Evolutionary conservation across 352 stramenopile genomes (phyloP), one percentile per base, ranked within the genome.

Genomic region (Blastocystis sp.): DNA sequence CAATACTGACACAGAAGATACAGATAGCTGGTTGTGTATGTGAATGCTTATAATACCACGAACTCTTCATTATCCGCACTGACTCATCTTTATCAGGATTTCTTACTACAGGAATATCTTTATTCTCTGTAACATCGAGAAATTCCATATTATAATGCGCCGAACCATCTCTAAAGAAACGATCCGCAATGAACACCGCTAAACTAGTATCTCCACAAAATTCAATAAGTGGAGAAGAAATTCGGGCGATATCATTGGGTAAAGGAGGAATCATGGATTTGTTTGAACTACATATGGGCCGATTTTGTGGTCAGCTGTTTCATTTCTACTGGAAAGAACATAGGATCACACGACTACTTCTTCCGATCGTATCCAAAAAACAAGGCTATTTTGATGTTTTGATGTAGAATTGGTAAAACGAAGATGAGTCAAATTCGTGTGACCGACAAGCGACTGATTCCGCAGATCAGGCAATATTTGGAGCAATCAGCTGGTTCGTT

Each of bases 131-230:
- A n/a, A 43, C 47, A 26, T 85, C 73, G 4, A 85, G n/a, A 45
- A 85, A 85, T 47, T 85, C 73, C 9, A 85, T 85, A n/a, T 62
- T 43, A 30, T 85, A 85, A 43, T 69, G 73, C 26, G 26, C 26
- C 2, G 50, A 55, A n/a, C 50, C 26, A 13, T 85, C 73, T 26
- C 73, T n/a, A 55, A 85, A 85, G 53, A 85, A 85, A n/a, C 73
- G 73, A 66, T 85, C 73, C n/a, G 73, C 73, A 66, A 85, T 64
- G 43, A 55, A 85, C 13, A 85, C 73, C 11, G 43, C 53, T 13
- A 85, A 55, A 85, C 73, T 85, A 11, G 73, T 47, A 85, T 85
- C 73, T 85, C 73, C 73, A 66, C 47, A 85, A 62, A 85, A 85
- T 30, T 39, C 47, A 3, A 85, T 30, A 3, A 85, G 73, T 39